These are phyloP conservation scores for Allium fistulosum DNA, from an alignment of 106 monocot genomes.

Conservation along the genomic window DNA sequence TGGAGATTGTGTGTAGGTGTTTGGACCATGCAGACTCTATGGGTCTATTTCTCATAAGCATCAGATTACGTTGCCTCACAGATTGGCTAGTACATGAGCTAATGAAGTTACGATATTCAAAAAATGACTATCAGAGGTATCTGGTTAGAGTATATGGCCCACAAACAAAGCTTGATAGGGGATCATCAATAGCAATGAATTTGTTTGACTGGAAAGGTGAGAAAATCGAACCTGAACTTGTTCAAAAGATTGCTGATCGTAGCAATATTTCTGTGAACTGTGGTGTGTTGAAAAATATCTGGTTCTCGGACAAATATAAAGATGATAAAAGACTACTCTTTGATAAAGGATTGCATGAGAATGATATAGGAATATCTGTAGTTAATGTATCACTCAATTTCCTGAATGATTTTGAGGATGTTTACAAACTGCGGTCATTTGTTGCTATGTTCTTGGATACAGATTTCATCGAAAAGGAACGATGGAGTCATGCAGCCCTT, in stretches of 20 bases:
- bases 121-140: constrained; percentile 17
- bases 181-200: constrained; percentile 62
- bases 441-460: constrained; percentile 68
- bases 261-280: constrained; percentile 50
- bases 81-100: constrained; percentile 60
- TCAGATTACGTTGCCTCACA: constrained; percentile 44
- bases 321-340: constrained; percentile 20
- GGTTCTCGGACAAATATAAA: constrained; percentile 41
- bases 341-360: constrained; percentile 31
- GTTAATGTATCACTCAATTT: constrained; percentile 58
- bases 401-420: constrained; percentile 60
- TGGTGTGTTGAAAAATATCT: constrained; percentile 47
- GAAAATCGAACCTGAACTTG: constrained; percentile 50
- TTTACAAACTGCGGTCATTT: constrained; percentile 63
- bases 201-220: constrained; percentile 77
- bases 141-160: constrained; percentile 56
- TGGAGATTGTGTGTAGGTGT: constrained; percentile 38
- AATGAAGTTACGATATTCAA: constrained; percentile 46
- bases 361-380: constrained; percentile 33
- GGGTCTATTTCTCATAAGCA: constrained; percentile 39
- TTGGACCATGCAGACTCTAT: constrained; percentile 59
- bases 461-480: constrained; percentile 75
- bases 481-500: constrained; percentile 63
- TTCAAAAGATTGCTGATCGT: constrained; percentile 74
- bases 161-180: constrained; percentile 45